Base-by-base conservation (phyloP, 306 rosid species). In the Gillenia trifoliata region DNA sequence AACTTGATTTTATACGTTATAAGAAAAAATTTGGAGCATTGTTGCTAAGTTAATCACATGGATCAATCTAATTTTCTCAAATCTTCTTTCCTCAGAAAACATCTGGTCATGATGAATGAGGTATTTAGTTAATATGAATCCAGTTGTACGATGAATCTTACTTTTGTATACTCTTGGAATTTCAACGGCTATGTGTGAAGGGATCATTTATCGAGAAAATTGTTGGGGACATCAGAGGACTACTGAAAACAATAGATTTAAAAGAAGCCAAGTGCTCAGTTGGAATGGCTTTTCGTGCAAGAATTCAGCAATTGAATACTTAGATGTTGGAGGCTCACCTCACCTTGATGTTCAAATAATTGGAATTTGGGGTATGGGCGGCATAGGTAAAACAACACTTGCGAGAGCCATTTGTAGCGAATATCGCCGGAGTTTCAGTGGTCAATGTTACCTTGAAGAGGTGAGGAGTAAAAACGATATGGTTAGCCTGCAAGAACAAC, bases 391-490 rank as follows among this genome's bases (percentile, higher is more conserved):
- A 29, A 29, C 31, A 29, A 29, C 31, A 3, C 31, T 41, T 41
- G 47, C 47, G 8, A 41, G 3, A 49, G 55, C 22, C 55, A 49
- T 17, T 15, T 49, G 8, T 52, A 20, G n/a, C 26, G 1, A n/a
- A n/a, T 52, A 47, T 47, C 16, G 15, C 2, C 20, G 1, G 2
- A 13, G 54, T 47, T 47, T 13, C 15, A 16, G 2, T 15, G 74
- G 54, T 2, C 41, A 16, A 22, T 30, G 77, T 55, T 80, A 36
- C 52, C 80, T 75, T 31, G 13, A 66, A n/a, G 63, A 69, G 5
- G 50, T 80, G 15, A 70, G 64, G 52, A 8, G 43, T 38, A 38
- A 38, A 38, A 67, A 80, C 10, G 20, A 54, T 2, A 5, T 62
- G 10, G 34, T 49, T 55, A 15, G 11, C 2, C 23, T 80, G 7